Evolutionary conservation across 2,329 filamentous ascomycete species (phyloP).

Genomic region (Colletotrichum australisinense): DNA sequence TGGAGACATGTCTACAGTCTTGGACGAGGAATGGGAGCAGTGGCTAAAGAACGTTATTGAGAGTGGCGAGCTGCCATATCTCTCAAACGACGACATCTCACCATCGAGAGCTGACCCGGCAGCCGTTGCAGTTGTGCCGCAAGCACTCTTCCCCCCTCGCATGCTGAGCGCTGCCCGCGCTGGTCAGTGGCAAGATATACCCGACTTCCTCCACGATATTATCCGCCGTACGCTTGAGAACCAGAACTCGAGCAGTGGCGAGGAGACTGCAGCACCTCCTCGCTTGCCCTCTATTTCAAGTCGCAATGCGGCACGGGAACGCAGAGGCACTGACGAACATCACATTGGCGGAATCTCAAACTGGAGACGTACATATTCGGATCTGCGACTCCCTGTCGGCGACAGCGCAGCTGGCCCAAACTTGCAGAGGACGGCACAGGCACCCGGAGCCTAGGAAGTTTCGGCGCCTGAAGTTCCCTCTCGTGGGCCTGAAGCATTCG

Average conservation of each 20-base stretch:
- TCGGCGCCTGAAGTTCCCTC: neutral
- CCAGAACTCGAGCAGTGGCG: slow-evolving; percentile 42
- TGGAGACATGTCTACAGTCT: slow-evolving; percentile 66
- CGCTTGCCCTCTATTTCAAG: neutral
- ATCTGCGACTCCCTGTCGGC: slow-evolving; percentile 54
- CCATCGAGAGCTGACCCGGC: slow-evolving; percentile 47
- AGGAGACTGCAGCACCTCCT: neutral
- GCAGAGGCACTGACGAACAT: slow-evolving; percentile 31
- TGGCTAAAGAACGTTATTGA: slow-evolving; percentile 79
- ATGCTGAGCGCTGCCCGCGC: slow-evolving; percentile 67
- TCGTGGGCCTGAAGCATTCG: neutral
- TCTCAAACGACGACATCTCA: slow-evolving; percentile 55
- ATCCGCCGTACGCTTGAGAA: slow-evolving; percentile 59
- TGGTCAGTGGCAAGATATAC: slow-evolving; percentile 69
- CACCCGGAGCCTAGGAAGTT: slow-evolving; percentile 42
- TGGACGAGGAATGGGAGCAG: slow-evolving; percentile 81
- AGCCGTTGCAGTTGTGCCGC: slow-evolving; percentile 39
- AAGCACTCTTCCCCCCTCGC: slow-evolving; percentile 59
- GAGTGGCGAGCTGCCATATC: slow-evolving; percentile 64
- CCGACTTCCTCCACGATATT: slow-evolving; percentile 64
- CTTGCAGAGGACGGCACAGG: slow-evolving; percentile 44
- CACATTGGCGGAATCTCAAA: slow-evolving; percentile 16
- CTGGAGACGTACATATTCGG: slow-evolving; percentile 43
- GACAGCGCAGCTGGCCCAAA: slow-evolving; percentile 39
- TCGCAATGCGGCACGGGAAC: slow-evolving; percentile 18